Evolutionary conservation across 305 asterid species (phyloP).

Genomic region (Rubia balearica): DNA sequence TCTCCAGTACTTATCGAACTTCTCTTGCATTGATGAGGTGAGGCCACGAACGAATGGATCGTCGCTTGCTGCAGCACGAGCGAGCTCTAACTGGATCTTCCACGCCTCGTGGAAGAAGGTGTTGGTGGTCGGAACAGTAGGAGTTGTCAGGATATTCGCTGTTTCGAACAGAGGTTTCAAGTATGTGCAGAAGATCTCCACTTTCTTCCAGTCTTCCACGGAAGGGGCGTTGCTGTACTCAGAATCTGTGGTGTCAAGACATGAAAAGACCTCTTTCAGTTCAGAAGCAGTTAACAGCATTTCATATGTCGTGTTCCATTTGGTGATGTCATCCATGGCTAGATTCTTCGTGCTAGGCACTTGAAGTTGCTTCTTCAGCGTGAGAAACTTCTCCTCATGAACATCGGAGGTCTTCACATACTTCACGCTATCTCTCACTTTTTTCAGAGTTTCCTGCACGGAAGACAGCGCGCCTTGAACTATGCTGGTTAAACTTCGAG

Average conservation of each 20-base stretch:
- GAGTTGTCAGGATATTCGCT: slow-evolving; percentile 48
- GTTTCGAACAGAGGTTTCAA: slow-evolving; percentile 72
- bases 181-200: slow-evolving; percentile 55
- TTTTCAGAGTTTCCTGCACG: slow-evolving; percentile 49
- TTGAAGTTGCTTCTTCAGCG: slow-evolving; percentile 77
- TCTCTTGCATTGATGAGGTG: slow-evolving; percentile 67
- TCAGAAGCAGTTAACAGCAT: slow-evolving; percentile 82
- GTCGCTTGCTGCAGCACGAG: slow-evolving; percentile 61
- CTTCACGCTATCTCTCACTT: slow-evolving; percentile 75
- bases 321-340: slow-evolving; percentile 66
- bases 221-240: slow-evolving; percentile 64
- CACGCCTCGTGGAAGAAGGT: slow-evolving; percentile 90
- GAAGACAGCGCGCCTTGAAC: slow-evolving; percentile 49
- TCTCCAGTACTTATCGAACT: slow-evolving; percentile 75
- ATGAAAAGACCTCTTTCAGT: slow-evolving; percentile 77
- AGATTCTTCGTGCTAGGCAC: slow-evolving; percentile 74
- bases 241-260: slow-evolving; percentile 72
- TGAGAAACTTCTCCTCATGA: slow-evolving; percentile 69
- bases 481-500: slow-evolving; percentile 58
- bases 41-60: slow-evolving; percentile 56
- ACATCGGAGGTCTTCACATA: slow-evolving; percentile 77
- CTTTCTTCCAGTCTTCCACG: slow-evolving; percentile 64
- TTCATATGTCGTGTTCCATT: slow-evolving; percentile 89
- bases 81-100: slow-evolving; percentile 86
- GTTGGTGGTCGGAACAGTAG: slow-evolving; percentile 55